Base-by-base conservation (phyloP, 352 stramenopile genomes). In the Globisporangium abappressorium region DNA sequence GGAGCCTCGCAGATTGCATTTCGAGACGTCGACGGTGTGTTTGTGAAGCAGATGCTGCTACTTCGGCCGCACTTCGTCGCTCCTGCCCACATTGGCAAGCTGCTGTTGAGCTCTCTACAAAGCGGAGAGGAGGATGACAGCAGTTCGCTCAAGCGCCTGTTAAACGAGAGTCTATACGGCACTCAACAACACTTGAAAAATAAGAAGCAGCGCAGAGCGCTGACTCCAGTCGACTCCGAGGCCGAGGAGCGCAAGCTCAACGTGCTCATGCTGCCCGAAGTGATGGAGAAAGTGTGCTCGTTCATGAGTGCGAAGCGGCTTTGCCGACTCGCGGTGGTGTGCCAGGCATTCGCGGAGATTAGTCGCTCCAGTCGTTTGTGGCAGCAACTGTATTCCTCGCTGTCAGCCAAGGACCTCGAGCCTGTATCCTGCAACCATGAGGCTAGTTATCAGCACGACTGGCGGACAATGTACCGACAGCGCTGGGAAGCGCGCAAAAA, bases 271-370 rank as follows among this genome's bases (percentile, higher is more conserved):
- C 59, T 90, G 1, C 80, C 82, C 0, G 82, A 92, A 47, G 71
- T 90, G 7, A 90, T 91, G 82, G 82, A 91, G 65, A 72, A 70
- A 1, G 79, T 92, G 34, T 90, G 76, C 33, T 89, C 84, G 1
- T 90, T 81, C 56, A 85, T 92, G 79, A 92, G 75, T 46, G 80
- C 82, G 12, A 92, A 91, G 73, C 77, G 84, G 3, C 80, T 92
- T 20, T 82, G 75, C 62, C 80, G 84, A 11, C 74, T 92, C 15
- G 72, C 82, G 4, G 68, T 87, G 4, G 82, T 92, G 14, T 89
- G 80, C 58, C 72, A 69, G 4, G 67, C 57, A 0, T 87, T 91
- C 69, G 75, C 75, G 1, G 53, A 74, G 9, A 60, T 91, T 20
- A 79, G 76, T 41, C 69, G 57, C 2, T 73, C 68, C 1, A 57